These are phyloP conservation scores for Coelastrella sp. DNA, from an alignment of 139 green algal genomes.

Conservation along the genomic window DNA sequence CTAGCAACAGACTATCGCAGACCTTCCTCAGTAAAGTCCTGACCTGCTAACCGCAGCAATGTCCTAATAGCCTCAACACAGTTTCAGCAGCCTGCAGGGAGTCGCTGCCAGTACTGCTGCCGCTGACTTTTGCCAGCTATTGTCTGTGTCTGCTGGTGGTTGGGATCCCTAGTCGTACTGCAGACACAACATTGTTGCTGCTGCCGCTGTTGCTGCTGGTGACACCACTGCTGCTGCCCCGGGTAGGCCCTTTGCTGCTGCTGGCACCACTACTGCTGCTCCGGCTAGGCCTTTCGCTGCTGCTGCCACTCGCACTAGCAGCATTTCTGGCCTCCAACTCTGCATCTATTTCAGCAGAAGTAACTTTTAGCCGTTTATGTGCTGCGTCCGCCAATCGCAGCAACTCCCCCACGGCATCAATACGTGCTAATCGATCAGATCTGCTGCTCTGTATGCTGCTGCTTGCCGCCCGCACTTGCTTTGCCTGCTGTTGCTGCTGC, in stretches of 20 bases:
- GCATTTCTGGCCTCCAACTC: neutral
- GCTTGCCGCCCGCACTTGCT: neutral
- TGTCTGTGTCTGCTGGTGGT: too few species aligned
- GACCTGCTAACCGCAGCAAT: too few species aligned
- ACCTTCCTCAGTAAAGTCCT: too few species aligned
- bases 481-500: slow-evolving; percentile 33
- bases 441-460: neutral
- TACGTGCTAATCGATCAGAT: too few species aligned
- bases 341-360: neutral
- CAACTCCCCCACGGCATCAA: slow-evolving; percentile 11
- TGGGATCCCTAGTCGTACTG: too few species aligned
- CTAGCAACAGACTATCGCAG: too few species aligned
- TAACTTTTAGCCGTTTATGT: neutral
- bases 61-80: too few species aligned
- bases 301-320: neutral
- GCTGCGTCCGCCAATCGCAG: neutral
- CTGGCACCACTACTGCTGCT: neutral
- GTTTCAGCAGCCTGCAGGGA: too few species aligned
- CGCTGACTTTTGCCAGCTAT: too few species aligned
- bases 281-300: neutral
- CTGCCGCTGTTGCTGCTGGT: neutral
- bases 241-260: neutral
- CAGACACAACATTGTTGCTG: neutral
- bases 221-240: neutral
- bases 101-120: too few species aligned